phyloP scores from a whole-genome alignment of 768 basidiomycete genomes.

The Russula ochroleuca region DNA sequence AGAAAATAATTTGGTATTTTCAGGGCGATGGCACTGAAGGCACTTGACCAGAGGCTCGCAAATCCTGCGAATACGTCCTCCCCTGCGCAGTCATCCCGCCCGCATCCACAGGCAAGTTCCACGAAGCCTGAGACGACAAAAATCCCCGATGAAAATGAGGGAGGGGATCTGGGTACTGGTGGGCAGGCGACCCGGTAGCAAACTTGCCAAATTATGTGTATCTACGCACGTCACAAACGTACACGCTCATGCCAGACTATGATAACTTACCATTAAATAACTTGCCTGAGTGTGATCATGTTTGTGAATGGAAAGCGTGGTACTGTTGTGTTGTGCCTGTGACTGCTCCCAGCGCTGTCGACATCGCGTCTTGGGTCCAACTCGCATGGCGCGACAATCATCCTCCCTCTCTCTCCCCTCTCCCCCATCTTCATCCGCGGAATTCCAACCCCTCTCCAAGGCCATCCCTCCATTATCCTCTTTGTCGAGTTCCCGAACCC shows the following conservation, averaged over 20 bases:
- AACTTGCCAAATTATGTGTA: constrained; percentile 12
- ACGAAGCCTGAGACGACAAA: constrained; percentile 20
- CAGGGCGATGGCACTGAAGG: constrained; percentile 94
- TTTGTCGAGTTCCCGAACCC: constrained; percentile 15
- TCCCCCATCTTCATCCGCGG: constrained; percentile 26
- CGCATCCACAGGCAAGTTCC: constrained; percentile 12
- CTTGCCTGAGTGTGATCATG: background rate
- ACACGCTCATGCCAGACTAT: constrained; percentile 4
- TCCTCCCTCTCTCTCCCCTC: constrained; percentile 36
- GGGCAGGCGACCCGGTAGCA: constrained; percentile 14
- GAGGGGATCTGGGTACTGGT: constrained; percentile 14
- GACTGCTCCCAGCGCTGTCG: background rate
- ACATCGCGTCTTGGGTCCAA: background rate
- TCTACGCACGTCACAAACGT: constrained; percentile 7
- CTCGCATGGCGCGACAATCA: constrained; percentile 40
- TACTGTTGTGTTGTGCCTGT: background rate
- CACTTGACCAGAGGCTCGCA: constrained; percentile 89
- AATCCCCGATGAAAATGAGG: constrained; percentile 18
- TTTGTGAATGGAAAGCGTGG: background rate
- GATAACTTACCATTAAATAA: background rate
- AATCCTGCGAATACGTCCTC: constrained; percentile 37
- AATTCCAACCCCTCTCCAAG: constrained; percentile 10
- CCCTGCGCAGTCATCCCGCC: constrained; percentile 9
- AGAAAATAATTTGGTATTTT: constrained; percentile 5
- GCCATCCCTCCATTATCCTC: constrained; percentile 8